phyloP scores from a whole-genome alignment of 352 stramenopile genomes.

The Thraustotheca clavata region DNA sequence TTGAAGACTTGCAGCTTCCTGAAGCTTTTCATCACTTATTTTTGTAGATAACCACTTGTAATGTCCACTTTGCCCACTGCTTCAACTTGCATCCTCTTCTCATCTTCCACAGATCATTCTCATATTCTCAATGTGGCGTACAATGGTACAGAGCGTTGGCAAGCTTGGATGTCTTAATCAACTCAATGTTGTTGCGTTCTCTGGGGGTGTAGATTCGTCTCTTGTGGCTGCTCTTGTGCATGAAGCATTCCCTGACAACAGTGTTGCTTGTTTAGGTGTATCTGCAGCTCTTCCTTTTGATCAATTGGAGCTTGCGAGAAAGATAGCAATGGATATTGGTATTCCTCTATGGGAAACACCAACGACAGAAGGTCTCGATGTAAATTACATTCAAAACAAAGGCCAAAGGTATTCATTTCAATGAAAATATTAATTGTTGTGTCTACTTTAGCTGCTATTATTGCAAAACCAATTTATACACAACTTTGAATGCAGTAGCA shows the following conservation, averaged over 20 bases:
- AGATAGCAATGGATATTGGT: slow-evolving; percentile 82
- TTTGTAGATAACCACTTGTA: too few species aligned
- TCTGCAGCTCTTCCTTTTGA: slow-evolving; percentile 83
- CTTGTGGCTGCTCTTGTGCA: slow-evolving; percentile 89
- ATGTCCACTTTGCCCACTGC: too few species aligned
- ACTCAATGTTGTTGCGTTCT: slow-evolving; percentile 83
- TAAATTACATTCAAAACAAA: slow-evolving; percentile 90
- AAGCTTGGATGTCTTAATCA: neutral
- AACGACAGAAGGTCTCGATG: slow-evolving; percentile 77
- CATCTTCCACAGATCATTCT: too few species aligned
- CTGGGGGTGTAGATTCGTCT: slow-evolving; percentile 94
- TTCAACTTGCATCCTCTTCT: too few species aligned
- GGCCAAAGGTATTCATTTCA: slow-evolving; percentile 53
- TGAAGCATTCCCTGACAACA: slow-evolving; percentile 59
- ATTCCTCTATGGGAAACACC: slow-evolving; percentile 80
- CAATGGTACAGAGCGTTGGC: slow-evolving; percentile 2
- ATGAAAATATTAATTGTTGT: neutral
- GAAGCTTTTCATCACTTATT: too few species aligned
- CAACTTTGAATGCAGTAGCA: slow-evolving; percentile 84
- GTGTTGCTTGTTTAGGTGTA: slow-evolving; percentile 87
- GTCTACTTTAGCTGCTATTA: slow-evolving; percentile 82
- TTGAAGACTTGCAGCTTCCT: too few species aligned
- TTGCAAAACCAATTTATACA: slow-evolving; percentile 98
- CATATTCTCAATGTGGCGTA: neutral
- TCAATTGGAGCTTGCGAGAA: slow-evolving; percentile 83